Evolutionary conservation across 331 rosid species (phyloP).

Genomic region (Quercus tomentella): DNA sequence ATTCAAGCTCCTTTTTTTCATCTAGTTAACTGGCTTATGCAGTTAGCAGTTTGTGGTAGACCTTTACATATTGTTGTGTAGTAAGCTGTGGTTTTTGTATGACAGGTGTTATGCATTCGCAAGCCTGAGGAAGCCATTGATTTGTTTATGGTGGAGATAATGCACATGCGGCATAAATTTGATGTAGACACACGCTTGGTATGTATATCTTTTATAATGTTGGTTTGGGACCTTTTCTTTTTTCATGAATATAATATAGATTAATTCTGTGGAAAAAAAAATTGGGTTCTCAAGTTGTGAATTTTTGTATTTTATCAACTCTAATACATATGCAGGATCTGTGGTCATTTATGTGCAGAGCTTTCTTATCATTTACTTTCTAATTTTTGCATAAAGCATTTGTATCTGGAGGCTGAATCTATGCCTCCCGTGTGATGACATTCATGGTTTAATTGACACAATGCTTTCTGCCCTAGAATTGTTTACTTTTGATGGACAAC

Average conservation of each 20-base stretch:
- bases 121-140: constrained; percentile 92
- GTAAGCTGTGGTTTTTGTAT: constrained; percentile 15
- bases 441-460: not conserved
- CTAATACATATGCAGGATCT: not conserved
- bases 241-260: not conserved
- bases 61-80: constrained; percentile 10
- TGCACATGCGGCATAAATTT: constrained; percentile 98
- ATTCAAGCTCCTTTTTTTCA: not conserved
- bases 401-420: not conserved
- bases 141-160: constrained; percentile 95
- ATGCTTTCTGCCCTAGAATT: too few species aligned
- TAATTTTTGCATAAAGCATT: not conserved
- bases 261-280: not conserved
- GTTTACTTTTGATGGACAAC: not conserved
- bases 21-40: not conserved
- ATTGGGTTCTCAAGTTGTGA: not conserved
- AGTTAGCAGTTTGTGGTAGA: not conserved
- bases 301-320: not conserved
- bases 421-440: not conserved
- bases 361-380: not conserved
- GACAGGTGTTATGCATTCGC: constrained; percentile 79
- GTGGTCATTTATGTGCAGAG: not conserved
- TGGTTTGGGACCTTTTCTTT: not conserved
- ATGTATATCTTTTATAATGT: constrained; percentile 21
- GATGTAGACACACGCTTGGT: constrained; percentile 96